Conservation (phyloP, 208 protist species). For the Willaertia magna region DNA sequence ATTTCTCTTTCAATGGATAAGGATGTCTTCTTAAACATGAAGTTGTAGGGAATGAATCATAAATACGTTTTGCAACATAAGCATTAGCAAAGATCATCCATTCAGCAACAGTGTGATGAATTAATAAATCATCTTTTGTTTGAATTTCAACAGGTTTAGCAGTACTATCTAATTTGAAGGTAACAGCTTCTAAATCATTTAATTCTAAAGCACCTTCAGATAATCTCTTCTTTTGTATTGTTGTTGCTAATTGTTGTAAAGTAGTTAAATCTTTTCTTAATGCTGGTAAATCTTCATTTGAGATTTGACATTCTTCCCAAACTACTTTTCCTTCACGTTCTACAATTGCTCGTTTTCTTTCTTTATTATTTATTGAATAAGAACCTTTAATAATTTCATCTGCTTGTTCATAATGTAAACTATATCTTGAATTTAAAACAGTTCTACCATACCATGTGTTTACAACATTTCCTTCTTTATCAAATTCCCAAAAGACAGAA, state of each 20-base stretch:
- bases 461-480: conserved; percentile 9
- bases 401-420: conserved; percentile 83
- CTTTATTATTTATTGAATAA: background rate
- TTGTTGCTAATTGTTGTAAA: background rate
- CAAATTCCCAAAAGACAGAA: conserved; percentile 71
- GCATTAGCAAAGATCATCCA: conserved; percentile 42
- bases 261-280: background rate
- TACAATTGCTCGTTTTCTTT: background rate
- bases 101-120: conserved; percentile 36
- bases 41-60: conserved; percentile 52
- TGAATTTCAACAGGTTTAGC: background rate
- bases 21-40: conserved; percentile 74
- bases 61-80: conserved; percentile 50
- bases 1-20: conserved; percentile 36
- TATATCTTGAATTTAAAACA: conserved; percentile 70
- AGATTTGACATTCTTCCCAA: background rate
- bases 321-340: background rate
- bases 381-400: conserved; percentile 70
- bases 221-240: background rate
- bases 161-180: background rate
- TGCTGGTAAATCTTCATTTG: background rate
- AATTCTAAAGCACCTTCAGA: background rate
- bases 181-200: background rate
- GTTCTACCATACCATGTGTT: conserved; percentile 58
- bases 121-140: background rate